Evolutionary conservation across 177 flowering plant species (phyloP).

Genomic region (Viscum album): DNA sequence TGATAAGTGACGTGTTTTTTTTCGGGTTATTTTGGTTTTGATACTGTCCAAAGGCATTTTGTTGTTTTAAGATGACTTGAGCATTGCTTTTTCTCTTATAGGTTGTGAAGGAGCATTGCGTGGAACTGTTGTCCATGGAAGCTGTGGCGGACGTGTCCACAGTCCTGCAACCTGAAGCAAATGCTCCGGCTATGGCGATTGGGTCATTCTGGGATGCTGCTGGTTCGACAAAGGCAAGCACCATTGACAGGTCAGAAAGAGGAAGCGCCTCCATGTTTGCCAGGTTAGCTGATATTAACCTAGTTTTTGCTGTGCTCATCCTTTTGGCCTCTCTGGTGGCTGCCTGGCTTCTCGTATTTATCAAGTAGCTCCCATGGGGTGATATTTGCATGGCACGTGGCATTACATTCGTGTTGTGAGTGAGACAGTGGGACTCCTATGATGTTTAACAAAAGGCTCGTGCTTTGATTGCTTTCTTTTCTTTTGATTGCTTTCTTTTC

Average conservation of each 20-base stretch:
- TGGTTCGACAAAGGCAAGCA: constrained; percentile 13
- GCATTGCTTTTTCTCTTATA: constrained; percentile 17
- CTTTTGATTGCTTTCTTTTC: too few species aligned
- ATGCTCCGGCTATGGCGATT: constrained; percentile 26
- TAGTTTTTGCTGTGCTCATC: constrained; percentile 27
- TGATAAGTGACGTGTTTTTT: too few species aligned
- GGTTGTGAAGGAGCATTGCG: constrained; percentile 63
- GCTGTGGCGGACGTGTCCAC: constrained; percentile 33
- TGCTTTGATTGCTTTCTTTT: too few species aligned
- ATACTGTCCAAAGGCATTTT: neutral
- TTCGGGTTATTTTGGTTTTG: neutral
- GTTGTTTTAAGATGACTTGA: neutral
- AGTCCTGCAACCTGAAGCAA: constrained; percentile 52
- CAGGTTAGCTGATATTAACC: constrained; percentile 17
- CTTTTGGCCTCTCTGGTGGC: constrained; percentile 38
- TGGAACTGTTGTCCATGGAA: constrained; percentile 73
- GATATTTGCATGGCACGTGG: too few species aligned
- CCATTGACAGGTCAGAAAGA: neutral
- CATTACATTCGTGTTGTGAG: too few species aligned
- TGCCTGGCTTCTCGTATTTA: constrained; percentile 24
- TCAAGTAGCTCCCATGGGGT: too few species aligned
- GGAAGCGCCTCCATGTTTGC: constrained; percentile 12
- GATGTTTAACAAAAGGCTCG: too few species aligned
- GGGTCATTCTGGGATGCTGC: constrained; percentile 58
- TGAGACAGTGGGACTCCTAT: too few species aligned